Evolutionary conservation across 305 asterid species (phyloP).

Genomic region (Rubia occidens): DNA sequence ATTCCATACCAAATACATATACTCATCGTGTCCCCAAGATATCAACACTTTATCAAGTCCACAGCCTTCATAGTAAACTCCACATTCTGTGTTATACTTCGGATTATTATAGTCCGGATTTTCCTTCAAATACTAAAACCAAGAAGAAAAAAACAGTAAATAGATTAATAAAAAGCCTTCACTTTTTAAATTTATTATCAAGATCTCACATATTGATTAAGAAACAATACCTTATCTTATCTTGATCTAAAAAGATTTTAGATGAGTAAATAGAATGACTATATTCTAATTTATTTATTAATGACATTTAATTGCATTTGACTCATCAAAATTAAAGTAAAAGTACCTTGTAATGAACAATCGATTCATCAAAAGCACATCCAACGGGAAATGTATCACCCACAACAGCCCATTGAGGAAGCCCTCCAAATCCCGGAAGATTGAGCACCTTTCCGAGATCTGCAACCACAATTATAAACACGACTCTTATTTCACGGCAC

Average conservation of each 20-base stretch:
- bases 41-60: constrained; percentile 56
- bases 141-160: neutral
- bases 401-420: constrained; percentile 84
- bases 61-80: constrained; percentile 45
- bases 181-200: too few relatives aligned
- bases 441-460: constrained; percentile 74
- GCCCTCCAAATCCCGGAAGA: constrained; percentile 53
- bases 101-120: constrained; percentile 42
- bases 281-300: too few relatives aligned
- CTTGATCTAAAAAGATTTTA: too few relatives aligned
- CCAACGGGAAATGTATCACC: constrained; percentile 78
- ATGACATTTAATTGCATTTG: too few relatives aligned
- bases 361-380: constrained; percentile 53
- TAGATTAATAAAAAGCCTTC: neutral
- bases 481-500: neutral
- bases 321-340: too few relatives aligned
- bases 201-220: too few relatives aligned
- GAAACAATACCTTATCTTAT: too few relatives aligned
- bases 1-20: constrained; percentile 56
- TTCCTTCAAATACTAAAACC: constrained; percentile 38
- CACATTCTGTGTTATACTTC: constrained; percentile 39
- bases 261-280: too few relatives aligned
- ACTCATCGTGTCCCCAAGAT: constrained; percentile 31
- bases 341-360: constrained; percentile 52
- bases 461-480: constrained; percentile 1